Evolutionary conservation across 1,284 basidiomycete species (phyloP), one percentile per base, ranked within the genome.

Genomic region (Chiua sp.): DNA sequence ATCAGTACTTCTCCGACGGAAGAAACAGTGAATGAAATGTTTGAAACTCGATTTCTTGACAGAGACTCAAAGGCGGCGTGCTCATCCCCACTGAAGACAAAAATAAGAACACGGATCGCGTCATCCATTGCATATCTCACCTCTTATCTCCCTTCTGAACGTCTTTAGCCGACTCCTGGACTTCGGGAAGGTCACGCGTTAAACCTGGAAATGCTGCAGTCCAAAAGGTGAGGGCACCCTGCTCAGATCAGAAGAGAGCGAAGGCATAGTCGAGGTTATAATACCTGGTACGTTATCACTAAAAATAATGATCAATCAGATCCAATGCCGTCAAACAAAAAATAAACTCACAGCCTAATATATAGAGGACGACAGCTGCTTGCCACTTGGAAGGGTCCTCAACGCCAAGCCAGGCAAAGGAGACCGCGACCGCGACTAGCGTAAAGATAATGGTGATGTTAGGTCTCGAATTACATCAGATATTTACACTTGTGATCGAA

Each of bases 131-230:
- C 15, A 33, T 11, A 4, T 61, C 77, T 57, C 47, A 86, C 87
- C 76, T 72, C 73, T 87, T 87, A 4, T 67, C 68, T 20, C 80
- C 81, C 11, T 69, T 61, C 51, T 75, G 72, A 4, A 76, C 79
- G 53, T 81, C 73, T 4, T 61, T 61, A 4, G 78, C 72, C 3
- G 86, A 89, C 54, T 76, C 70, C 68, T 80, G 80, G 49, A 94
- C 85, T 67, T 92, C 87, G 0, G 88, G 87, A 39, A 93, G 80
- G 68, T 92, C 84, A 20, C 87, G 80, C 23, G 88, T 88, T 12
- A 94, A 79, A 16, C 89, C 89, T 1, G 92, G 91, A 71, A 94
- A 93, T 5, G 92, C 92, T 10, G 92, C 91, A 0, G 91, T 92
- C 91, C 91, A 94, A 74, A 92, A 92, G 1, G 90, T 92, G 50